Evolutionary conservation across 257 asterid species (phyloP).

Genomic region (Solanum virginianum): DNA sequence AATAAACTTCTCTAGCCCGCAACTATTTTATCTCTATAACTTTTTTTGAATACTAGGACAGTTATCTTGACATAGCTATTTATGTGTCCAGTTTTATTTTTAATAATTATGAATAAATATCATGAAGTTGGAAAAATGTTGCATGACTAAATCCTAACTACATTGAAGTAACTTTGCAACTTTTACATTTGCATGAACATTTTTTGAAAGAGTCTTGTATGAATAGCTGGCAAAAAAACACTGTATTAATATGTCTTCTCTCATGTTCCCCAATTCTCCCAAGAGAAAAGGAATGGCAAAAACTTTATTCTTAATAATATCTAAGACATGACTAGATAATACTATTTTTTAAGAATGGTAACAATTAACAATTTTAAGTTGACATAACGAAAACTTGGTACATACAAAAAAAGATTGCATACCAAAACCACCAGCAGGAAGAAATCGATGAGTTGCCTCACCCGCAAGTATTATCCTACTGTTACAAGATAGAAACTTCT

Average conservation of each 20-base stretch:
- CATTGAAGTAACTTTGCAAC: too few relatives aligned
- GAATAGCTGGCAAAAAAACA: not conserved
- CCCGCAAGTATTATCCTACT: slow-evolving; percentile 75
- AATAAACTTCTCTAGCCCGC: too few relatives aligned
- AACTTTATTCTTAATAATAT: not conserved
- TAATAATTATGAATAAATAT: too few relatives aligned
- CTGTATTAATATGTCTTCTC: not conserved
- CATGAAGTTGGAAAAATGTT: too few relatives aligned
- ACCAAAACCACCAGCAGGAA: slow-evolving; percentile 99
- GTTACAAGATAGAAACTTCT: slow-evolving; percentile 42
- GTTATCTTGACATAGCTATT: too few relatives aligned
- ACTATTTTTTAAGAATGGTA: not conserved
- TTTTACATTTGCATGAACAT: not conserved
- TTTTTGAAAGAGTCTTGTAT: not conserved
- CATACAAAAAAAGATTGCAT: not conserved
- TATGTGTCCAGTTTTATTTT: too few relatives aligned
- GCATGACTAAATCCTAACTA: too few relatives aligned
- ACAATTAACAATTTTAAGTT: not conserved
- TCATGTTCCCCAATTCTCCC: not conserved
- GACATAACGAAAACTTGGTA: not conserved
- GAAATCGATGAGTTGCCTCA: slow-evolving; percentile 96
- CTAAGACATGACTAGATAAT: not conserved
- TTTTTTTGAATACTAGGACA: too few relatives aligned
- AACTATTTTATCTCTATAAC: too few relatives aligned
- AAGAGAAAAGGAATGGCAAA: not conserved